Conservation (phyloP, 306 rosid species). For the Cucumis cinereus region DNA sequence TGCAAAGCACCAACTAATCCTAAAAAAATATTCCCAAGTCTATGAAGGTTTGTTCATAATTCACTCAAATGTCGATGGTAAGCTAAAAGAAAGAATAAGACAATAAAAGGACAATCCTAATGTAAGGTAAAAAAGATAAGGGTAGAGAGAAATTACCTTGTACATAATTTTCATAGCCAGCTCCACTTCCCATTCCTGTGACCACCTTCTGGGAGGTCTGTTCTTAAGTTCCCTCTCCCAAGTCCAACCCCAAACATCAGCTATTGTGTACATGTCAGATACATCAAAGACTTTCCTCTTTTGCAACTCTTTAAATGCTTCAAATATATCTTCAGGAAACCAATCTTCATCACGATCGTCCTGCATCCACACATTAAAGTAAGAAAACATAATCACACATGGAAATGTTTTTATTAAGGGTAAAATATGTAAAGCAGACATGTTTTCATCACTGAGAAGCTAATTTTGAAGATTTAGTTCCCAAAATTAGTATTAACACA, state of each 20-base stretch:
- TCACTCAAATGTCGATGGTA: background rate
- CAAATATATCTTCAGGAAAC: conserved; percentile 74
- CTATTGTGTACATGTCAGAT: conserved; percentile 86
- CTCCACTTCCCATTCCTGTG: conserved; percentile 92
- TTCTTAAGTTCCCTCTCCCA: conserved; percentile 77
- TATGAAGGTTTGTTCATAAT: background rate
- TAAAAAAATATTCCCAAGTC: conserved; percentile 1
- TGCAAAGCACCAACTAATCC: background rate
- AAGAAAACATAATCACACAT: background rate
- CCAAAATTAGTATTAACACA: background rate
- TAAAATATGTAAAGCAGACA: background rate
- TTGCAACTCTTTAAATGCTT: conserved; percentile 90
- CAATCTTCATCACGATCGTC: conserved; percentile 85
- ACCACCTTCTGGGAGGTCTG: conserved; percentile 69
- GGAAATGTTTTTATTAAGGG: background rate
- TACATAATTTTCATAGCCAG: conserved; percentile 70
- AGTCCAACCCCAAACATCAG: conserved; percentile 98
- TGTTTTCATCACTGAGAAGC: background rate
- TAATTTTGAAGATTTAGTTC: background rate
- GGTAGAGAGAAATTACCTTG: conserved; percentile 44
- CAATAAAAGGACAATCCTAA: background rate
- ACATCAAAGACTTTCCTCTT: conserved; percentile 70
- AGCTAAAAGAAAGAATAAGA: background rate
- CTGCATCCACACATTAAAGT: conserved; percentile 28
- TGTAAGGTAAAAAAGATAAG: background rate